These are phyloP conservation scores for Medicago truncatula DNA, from an alignment of 306 rosid species.

Conservation along the genomic window DNA sequence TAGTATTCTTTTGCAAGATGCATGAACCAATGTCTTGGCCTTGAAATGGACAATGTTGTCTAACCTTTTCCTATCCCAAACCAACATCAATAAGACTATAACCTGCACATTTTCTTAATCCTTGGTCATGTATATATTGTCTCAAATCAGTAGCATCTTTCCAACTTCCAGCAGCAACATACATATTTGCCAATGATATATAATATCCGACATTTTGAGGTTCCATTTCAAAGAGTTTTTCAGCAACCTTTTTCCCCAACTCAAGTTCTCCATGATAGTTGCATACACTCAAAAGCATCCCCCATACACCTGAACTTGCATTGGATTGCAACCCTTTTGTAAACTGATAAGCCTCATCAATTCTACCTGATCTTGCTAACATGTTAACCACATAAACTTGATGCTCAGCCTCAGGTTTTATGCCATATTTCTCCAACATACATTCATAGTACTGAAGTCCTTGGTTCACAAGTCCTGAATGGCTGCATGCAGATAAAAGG, in stretches of 20 bases:
- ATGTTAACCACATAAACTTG: slow-evolving; percentile 60
- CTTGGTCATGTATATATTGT: slow-evolving; percentile 41
- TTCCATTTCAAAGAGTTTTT: slow-evolving; percentile 54
- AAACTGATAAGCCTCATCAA: slow-evolving; percentile 57
- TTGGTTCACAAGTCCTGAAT: slow-evolving; percentile 56
- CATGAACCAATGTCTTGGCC: background rate
- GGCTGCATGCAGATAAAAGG: slow-evolving; percentile 69
- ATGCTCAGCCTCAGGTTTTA: slow-evolving; percentile 60
- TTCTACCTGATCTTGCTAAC: slow-evolving; percentile 62
- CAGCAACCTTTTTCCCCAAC: slow-evolving; percentile 58
- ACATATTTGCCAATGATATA: slow-evolving; percentile 66
- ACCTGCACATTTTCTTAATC: slow-evolving; percentile 52
- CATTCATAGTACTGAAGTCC: slow-evolving; percentile 54
- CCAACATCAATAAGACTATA: slow-evolving; percentile 59
- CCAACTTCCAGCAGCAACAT: slow-evolving; percentile 70
- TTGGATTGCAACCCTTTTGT: slow-evolving; percentile 39
- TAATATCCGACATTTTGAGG: slow-evolving; percentile 68
- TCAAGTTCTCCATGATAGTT: slow-evolving; percentile 64
- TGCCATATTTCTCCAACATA: slow-evolving; percentile 53
- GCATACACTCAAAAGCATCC: slow-evolving; percentile 63
- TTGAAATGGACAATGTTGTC: background rate
- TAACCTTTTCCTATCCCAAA: slow-evolving; percentile 28
- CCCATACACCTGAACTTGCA: slow-evolving; percentile 60
- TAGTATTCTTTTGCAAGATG: no score
- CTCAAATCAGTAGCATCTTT: slow-evolving; percentile 62